A percentile compares a stretch with the other conserved stretches of the same genome.
phyloP scores from a whole-genome alignment of 805 yeast species.

The Cyberlindnera mrakii region DNA sequence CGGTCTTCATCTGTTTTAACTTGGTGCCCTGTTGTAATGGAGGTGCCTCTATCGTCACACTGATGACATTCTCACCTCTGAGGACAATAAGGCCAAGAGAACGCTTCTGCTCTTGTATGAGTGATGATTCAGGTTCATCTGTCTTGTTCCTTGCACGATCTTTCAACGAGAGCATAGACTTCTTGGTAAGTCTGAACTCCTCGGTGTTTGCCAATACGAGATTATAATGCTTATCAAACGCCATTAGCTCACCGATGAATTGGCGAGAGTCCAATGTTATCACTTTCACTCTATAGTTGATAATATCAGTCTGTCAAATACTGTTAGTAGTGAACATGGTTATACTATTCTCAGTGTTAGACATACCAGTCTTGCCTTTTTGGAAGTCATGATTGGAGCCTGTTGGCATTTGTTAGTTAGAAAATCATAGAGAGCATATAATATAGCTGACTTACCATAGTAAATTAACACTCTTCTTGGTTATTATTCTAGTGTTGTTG shows the following conservation, averaged over 20 bases:
- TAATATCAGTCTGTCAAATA: constrained; percentile 44
- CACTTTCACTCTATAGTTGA: constrained; percentile 69
- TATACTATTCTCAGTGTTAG: too few relatives aligned
- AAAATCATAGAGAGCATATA: too few relatives aligned
- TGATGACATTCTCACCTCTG: constrained; percentile 83
- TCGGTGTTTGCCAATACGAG: constrained; percentile 78
- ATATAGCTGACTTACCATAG: too few relatives aligned
- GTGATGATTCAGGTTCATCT: constrained; percentile 27
- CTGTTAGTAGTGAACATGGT: constrained; percentile 5
- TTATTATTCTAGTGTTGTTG: too few relatives aligned
- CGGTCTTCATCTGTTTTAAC: constrained; percentile 22
- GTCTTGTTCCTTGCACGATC: constrained; percentile 28
- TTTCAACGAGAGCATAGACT: constrained; percentile 34
- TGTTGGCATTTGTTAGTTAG: background rate
- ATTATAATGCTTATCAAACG: constrained; percentile 89
- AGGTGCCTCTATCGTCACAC: constrained; percentile 31
- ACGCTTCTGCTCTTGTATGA: constrained; percentile 60
- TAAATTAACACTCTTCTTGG: too few relatives aligned
- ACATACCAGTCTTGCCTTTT: constrained; percentile 40
- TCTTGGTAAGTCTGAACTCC: constrained; percentile 72
- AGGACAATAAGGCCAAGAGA: constrained; percentile 74
- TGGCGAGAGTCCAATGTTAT: constrained; percentile 73
- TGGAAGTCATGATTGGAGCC: constrained; percentile 25
- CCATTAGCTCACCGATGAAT: constrained; percentile 72
- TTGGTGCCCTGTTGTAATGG: constrained; percentile 21